A percentile compares a stretch with the other conserved stretches of the same genome.
Conservation (phyloP, 1,284 basidiomycete genomes). For the Ganoderma lingzhi region DNA sequence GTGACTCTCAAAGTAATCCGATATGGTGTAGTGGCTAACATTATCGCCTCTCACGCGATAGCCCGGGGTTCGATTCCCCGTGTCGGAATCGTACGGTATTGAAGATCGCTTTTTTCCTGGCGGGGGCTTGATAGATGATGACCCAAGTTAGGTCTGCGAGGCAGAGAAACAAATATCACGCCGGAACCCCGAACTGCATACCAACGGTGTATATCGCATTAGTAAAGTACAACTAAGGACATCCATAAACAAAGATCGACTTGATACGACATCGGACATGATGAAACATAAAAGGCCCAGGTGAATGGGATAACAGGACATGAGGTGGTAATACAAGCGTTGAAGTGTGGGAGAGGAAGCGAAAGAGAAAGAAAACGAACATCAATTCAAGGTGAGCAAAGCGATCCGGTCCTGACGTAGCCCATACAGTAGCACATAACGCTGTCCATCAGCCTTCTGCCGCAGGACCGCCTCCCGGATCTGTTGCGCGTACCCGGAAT, state of each 20-base stretch:
- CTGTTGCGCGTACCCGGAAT: slow-evolving; percentile 67
- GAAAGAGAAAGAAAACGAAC: not conserved
- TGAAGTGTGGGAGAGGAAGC: not conserved
- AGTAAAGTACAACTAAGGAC: slow-evolving; percentile 13
- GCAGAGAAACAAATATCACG: too few species aligned
- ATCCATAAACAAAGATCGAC: slow-evolving; percentile 8
- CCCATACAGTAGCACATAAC: slow-evolving; percentile 71
- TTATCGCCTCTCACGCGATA: slow-evolving; percentile 29
- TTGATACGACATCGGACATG: not conserved
- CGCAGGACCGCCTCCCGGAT: slow-evolving; percentile 69
- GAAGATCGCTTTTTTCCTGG: too few species aligned
- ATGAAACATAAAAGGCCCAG: not conserved
- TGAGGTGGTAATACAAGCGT: slow-evolving; percentile 19
- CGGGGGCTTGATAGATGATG: too few species aligned
- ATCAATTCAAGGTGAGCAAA: slow-evolving; percentile 55
- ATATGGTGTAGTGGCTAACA: slow-evolving; percentile 31
- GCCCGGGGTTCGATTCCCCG: slow-evolving; percentile 26
- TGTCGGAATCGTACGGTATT: slow-evolving; percentile 6
- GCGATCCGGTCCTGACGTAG: slow-evolving; percentile 77
- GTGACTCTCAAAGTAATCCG: not conserved
- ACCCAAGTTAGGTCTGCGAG: too few species aligned
- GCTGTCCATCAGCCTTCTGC: slow-evolving; percentile 67
- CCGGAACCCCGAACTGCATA: too few species aligned
- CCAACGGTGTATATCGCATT: not conserved
- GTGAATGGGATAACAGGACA: not conserved